phyloP scores from a whole-genome alignment of 1,284 basidiomycete species.

The Thelephora terrestris region DNA sequence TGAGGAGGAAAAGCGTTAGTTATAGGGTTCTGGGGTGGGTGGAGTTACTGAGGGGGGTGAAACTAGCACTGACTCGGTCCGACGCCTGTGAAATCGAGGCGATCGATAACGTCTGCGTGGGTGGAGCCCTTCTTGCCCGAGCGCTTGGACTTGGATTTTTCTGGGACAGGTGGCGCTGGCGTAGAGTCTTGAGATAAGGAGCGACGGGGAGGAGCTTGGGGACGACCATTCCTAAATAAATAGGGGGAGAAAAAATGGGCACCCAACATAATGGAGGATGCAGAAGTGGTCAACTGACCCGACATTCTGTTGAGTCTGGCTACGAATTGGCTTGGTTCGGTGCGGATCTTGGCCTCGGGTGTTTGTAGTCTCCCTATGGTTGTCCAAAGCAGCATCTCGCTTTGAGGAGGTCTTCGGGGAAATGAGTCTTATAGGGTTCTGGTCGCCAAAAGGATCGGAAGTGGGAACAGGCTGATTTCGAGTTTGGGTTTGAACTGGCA shows the following conservation, averaged over 20 bases:
- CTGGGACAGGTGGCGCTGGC: conserved; percentile 20
- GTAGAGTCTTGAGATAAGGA: conserved; percentile 65
- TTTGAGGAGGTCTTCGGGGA: background rate
- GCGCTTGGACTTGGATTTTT: conserved; percentile 44
- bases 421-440: background rate
- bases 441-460: background rate
- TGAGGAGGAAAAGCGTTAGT: conserved; percentile 21
- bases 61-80: conserved; percentile 53
- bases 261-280: background rate
- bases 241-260: conserved; percentile 15
- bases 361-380: background rate
- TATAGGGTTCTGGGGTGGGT: conserved; percentile 7
- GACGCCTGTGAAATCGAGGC: conserved; percentile 55
- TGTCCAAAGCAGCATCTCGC: background rate
- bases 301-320: background rate
- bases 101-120: conserved; percentile 58
- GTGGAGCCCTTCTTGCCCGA: conserved; percentile 59
- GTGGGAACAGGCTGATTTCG: background rate
- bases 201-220: conserved; percentile 36
- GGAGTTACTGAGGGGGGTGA: conserved; percentile 3
- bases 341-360: background rate
- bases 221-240: conserved; percentile 14
- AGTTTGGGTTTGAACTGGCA: background rate
- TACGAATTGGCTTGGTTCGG: background rate
- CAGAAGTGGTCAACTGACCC: background rate